Evolutionary conservation across 2,329 filamentous ascomycete genomes (phyloP).

Genomic region (Exophiala calicioides): DNA sequence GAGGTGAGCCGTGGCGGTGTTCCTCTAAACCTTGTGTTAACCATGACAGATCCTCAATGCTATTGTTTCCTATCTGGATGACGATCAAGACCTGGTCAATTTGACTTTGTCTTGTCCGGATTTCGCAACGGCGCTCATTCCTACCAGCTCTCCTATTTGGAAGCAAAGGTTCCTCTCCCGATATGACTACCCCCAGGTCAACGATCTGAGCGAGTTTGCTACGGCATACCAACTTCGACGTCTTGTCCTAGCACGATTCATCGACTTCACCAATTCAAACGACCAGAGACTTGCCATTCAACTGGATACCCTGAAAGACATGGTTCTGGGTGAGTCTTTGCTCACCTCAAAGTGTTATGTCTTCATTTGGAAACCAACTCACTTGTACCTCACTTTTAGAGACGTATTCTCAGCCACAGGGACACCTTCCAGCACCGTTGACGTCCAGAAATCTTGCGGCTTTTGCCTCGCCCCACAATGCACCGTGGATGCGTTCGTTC

Average conservation of each 20-base stretch:
- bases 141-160: conserved; percentile 38
- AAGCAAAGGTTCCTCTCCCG: conserved; percentile 34
- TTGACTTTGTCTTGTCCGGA: conserved; percentile 34
- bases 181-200: conserved; percentile 37
- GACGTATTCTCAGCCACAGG: conserved; percentile 17
- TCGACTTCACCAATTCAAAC: conserved; percentile 33
- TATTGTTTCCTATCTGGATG: conserved; percentile 19
- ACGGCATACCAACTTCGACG: conserved; percentile 40
- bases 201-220: conserved; percentile 32
- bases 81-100: conserved; percentile 37
- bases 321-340: conserved; percentile 34
- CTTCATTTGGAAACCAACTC: neutral
- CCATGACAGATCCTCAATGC: conserved; percentile 20
- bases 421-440: conserved; percentile 15
- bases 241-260: conserved; percentile 35
- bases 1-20: conserved; percentile 18
- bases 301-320: conserved; percentile 33
- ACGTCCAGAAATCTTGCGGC: conserved; percentile 28
- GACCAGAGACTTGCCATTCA: conserved; percentile 35
- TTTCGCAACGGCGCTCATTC: conserved; percentile 33
- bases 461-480: conserved; percentile 21
- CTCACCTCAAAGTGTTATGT: conserved; percentile 7
- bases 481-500: conserved; percentile 27
- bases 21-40: too few relatives aligned
- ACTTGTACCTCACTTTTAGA: conserved; percentile 15